Conservation (phyloP, 371 early-diverging fungal genomes). For the Umbelopsis sp. region DNA sequence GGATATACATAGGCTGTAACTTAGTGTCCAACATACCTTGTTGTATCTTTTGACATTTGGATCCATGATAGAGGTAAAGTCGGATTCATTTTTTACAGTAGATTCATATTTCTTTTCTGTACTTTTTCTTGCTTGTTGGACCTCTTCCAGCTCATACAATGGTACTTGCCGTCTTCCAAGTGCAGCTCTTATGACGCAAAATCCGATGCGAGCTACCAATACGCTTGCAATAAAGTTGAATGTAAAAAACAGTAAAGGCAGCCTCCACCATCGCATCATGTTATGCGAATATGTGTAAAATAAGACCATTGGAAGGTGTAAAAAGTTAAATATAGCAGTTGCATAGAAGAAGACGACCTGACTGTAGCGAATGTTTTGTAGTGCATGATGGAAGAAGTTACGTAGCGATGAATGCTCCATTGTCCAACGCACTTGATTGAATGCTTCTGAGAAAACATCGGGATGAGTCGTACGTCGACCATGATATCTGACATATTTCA, state of each 20-base stretch:
- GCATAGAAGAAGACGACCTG: constrained; percentile 23
- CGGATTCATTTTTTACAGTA: background rate
- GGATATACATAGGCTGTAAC: background rate
- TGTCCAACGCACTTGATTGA: constrained; percentile 24
- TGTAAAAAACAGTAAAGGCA: constrained; percentile 21
- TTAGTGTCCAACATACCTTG: constrained; percentile 15
- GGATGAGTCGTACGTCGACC: constrained; percentile 31
- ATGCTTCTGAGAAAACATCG: constrained; percentile 31
- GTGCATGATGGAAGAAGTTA: constrained; percentile 27
- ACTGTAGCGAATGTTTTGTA: constrained; percentile 31
- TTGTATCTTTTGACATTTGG: constrained; percentile 19
- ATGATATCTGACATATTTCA: constrained; percentile 21
- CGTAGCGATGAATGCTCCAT: constrained; percentile 24
- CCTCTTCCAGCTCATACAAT: constrained; percentile 11
- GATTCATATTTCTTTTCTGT: constrained; percentile 14
- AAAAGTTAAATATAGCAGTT: constrained; percentile 18
- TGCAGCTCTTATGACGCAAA: constrained; percentile 21
- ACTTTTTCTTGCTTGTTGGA: constrained; percentile 6
- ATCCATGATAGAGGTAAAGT: constrained; percentile 23
- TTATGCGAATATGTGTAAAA: constrained; percentile 24
- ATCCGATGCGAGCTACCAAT: constrained; percentile 24
- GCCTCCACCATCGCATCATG: constrained; percentile 21
- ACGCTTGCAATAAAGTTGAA: constrained; percentile 17
- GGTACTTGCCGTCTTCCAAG: constrained; percentile 23
- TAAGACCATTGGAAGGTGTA: constrained; percentile 25